Evolutionary conservation across 1,284 basidiomycete genomes (phyloP), one percentile per base, ranked within the genome.

Genomic region (Peniophora sp.): DNA sequence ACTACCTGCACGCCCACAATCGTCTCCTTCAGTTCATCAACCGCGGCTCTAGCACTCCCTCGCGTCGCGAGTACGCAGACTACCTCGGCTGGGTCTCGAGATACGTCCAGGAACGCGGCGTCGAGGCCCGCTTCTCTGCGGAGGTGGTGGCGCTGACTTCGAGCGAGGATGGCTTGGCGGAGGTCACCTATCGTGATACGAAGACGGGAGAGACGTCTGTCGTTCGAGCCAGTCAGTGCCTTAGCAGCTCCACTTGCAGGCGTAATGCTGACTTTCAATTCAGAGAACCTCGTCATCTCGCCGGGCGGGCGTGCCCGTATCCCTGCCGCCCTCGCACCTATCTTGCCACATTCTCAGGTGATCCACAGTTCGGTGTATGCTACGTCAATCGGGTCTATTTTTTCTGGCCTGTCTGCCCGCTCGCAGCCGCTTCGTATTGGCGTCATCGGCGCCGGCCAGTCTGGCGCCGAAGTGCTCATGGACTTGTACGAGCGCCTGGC

Each of bases 401-500:
- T 74, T 46, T 53, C 63, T 15, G 57, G 51, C 1, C 56, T 64
- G 24, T 57, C 66, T 18, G 49, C 57, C 3, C 42, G 47, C 24
- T 41, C 51, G 15, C 39, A 47, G 10, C 68, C 74, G 12, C 58
- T 77, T 34, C 67, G 70, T 18, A 64, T 81, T 23, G 79, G 75
- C 14, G 72, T 81, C 41, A 63, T 82, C 43, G 79, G 79, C 10
- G 71, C 71, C 14, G 79, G 79, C 3, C 79, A 81, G 56, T 78
- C 76, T 14, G 72, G 74, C 10, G 73, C 76, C 2, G 78, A 81
- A 57, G 74, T 79, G 14, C 66, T 73, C n/a, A 67, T 80, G 49
- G 71, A 78, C 52, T 62, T 81, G 20, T 69, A 72, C 36, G 66
- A 67, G 8, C 69, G 75, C 14, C 64, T 79, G 39, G 62, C 62